These are phyloP conservation scores for Paratinospora sagittata DNA, from an alignment of 164 flowering plant species.

Conservation along the genomic window DNA sequence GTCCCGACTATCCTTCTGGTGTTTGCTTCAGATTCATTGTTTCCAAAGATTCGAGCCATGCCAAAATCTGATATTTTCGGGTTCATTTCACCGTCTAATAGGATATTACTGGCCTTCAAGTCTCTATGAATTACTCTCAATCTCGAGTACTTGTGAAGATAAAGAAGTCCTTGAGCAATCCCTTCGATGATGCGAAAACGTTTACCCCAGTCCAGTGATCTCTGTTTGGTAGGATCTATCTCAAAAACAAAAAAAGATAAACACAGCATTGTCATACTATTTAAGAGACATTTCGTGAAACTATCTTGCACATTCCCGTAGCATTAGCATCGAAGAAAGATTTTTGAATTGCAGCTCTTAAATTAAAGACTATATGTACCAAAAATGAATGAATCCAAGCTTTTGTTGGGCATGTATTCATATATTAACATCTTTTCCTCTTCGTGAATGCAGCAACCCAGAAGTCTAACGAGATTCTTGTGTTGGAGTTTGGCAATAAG, in stretches of 20 bases:
- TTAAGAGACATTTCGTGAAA: too few relatives aligned
- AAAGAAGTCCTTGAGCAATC: constrained; percentile 14
- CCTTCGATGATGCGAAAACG: constrained; percentile 10
- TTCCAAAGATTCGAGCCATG: constrained; percentile 7
- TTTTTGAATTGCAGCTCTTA: too few relatives aligned
- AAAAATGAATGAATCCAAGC: constrained; percentile 11
- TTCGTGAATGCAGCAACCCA: constrained; percentile 11
- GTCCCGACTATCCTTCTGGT: constrained; percentile 10
- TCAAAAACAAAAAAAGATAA: not conserved
- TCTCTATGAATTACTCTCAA: constrained; percentile 12
- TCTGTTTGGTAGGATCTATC: constrained; percentile 4
- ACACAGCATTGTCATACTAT: too few relatives aligned
- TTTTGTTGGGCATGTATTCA: constrained; percentile 8
- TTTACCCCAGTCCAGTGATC: not conserved
- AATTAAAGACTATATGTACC: too few relatives aligned
- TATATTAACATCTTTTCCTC: constrained; percentile 13
- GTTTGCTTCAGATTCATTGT: constrained; percentile 4
- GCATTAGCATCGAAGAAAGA: too few relatives aligned
- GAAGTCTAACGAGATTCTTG: constrained; percentile 10
- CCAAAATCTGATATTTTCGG: constrained; percentile 11
- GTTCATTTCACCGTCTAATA: constrained; percentile 12
- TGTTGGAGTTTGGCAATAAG: constrained; percentile 16
- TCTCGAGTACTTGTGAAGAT: constrained; percentile 12
- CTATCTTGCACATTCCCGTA: too few relatives aligned
- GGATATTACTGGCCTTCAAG: constrained; percentile 11